Base-by-base conservation (phyloP, 169 alveolate genomes). In the Eimeria brunetti region DNA sequence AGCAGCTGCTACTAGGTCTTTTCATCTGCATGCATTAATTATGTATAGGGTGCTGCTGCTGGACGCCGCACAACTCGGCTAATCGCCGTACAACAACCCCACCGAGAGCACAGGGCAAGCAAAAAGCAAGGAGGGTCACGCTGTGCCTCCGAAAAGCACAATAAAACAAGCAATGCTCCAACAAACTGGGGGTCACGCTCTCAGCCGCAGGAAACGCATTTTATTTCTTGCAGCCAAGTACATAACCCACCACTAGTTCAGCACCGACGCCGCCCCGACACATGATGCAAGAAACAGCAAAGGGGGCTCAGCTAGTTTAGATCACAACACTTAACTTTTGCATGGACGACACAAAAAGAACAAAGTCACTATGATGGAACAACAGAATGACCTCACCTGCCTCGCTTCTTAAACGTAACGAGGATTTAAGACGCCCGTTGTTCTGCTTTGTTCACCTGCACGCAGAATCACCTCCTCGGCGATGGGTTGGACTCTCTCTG, bases 131-230 rank as follows among this genome's bases (percentile, higher is more conserved):
- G 38, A 62, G 73, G 73, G 73, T 24, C 73, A 62, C 73, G 12
- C 83, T 41, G 83, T 73, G 30, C 46, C 83, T 73, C 46, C 83
- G 27, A 9, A 73, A 73, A 16, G 83, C 83, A 78, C 64, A 78
- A 78, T 78, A 78, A 78, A 78, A 78, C 88, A 78, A 46, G 88
- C 88, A 78, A 33, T 78, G 56, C 88, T 78, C 88, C 88, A 78
- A 49, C 88, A 78, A 78, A 44, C 20, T 2, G 49, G 84, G 84
- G 84, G 2, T 44, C 84, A 44, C 24, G 56, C 51, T 24, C 33
- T 44, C 1, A 33, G 33, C 84, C 33, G 56, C 56, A 36, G 46
- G 38, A 62, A 62, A 62, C 27, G 20, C 11, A 62, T 62, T 62
- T 62, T 62, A 62, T 62, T 62, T 73, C 46, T 33, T 73, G 33